Evolutionary conservation across 805 yeast genomes (phyloP).

Genomic region (Suhomyces kilbournensis): DNA sequence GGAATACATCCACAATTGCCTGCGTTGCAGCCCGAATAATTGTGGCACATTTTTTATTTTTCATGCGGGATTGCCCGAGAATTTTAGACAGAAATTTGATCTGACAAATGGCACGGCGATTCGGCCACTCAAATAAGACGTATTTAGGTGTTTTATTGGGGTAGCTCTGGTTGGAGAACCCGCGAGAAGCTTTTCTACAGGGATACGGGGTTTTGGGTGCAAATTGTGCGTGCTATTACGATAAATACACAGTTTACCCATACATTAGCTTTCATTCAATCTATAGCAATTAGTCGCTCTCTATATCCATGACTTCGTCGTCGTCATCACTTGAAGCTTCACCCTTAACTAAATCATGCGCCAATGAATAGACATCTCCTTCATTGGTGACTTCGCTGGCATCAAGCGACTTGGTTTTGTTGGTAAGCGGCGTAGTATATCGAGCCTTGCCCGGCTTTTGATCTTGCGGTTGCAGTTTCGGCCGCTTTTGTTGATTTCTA

Average conservation of each 20-base stretch:
- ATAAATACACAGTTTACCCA: neutral
- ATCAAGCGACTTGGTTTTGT: slow-evolving; percentile 10
- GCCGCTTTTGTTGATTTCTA: slow-evolving; percentile 10
- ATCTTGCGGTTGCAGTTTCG: neutral
- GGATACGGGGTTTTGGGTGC: too few relatives aligned
- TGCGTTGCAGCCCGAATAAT: neutral
- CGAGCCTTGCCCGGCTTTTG: slow-evolving; percentile 7
- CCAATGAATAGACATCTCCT: slow-evolving; percentile 33
- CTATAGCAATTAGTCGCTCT: slow-evolving; percentile 42
- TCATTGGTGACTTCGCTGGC: neutral
- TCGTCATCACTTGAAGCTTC: slow-evolving; percentile 52
- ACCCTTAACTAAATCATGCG: slow-evolving; percentile 42
- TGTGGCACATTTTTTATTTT: neutral
- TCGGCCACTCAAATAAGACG: neutral
- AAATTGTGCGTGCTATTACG: neutral
- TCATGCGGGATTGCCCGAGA: neutral
- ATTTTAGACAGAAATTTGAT: too few relatives aligned
- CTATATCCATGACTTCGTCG: slow-evolving; percentile 56
- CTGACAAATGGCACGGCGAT: neutral
- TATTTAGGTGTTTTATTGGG: neutral
- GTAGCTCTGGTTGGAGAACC: neutral
- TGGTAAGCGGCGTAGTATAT: slow-evolving; percentile 22
- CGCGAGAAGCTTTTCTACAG: too few relatives aligned
- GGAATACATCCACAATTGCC: neutral
- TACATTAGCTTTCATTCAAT: neutral